Base-by-base conservation (phyloP, 805 yeast genomes). In the Saturnispora silvae region DNA sequence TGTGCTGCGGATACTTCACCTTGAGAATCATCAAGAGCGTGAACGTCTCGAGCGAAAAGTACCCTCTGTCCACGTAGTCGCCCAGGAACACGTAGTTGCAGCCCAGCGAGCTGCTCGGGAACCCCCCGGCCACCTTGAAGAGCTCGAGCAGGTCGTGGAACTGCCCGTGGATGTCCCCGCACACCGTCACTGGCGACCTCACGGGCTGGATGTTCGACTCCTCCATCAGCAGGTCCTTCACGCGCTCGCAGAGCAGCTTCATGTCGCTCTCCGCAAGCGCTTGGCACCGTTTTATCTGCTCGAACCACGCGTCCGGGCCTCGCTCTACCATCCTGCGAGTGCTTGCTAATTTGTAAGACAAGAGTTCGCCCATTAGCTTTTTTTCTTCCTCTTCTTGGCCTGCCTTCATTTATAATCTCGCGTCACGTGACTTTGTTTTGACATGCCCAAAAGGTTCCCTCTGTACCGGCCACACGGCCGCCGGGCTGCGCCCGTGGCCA, bases 161-260 rank as follows among this genome's bases (percentile, higher is more conserved):
- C 59, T 89, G 98, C 4, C 98, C 98, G 60, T 89, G 98, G 50
- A 89, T 92, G 61, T 89, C 98, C 54, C 94, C 96, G 64, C 96
- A 86, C 1, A 86, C 96, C 0, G 95, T 85, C 5, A 86, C 96
- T 1, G 96, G 96, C 20, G 85, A 74, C 52, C 77, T 81, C 3
- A 86, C 96, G 0, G 96, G 96, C 54, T 86, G 96, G 44, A 87
- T 85, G 56, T 87, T 87, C 29, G 92, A 80, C 52, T 86, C 96
- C 56, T 89, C 97, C 96, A 92, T 92, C 42, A 89, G 61, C 26
- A 89, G 66, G 56, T 87, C 96, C 59, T 92, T 89, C 34, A 89
- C 96, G 66, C 80, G 74, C 61, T 92, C 98, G 60, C 98, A 89
- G 31, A 89, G 68, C 52, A 84, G 94, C 55, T 92, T 92, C 96